Percentiles rank a stretch among this genome's conserved stretches.
These are phyloP conservation scores for Paralagenidium karlingii DNA, from an alignment of 352 stramenopile genomes.

Conservation along the genomic window DNA sequence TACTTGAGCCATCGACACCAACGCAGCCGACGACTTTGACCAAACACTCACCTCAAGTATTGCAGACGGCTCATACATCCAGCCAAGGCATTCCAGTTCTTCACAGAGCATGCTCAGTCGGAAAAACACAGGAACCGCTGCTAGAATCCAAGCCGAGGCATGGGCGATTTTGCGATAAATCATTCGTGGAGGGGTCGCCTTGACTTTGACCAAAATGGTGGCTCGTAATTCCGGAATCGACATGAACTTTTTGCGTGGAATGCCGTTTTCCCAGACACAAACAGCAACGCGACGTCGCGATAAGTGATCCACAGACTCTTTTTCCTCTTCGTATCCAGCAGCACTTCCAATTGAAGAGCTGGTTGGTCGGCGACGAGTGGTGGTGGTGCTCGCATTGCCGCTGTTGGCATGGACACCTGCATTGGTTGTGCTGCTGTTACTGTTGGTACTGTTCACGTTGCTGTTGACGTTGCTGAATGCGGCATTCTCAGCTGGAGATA, in stretches of 20 bases:
- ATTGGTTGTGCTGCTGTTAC: no score
- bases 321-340: no score
- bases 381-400: no score
- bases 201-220: slow-evolving; percentile 69
- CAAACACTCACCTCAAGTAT: slow-evolving; percentile 10
- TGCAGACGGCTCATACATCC: slow-evolving; percentile 32
- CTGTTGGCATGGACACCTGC: no score
- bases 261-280: slow-evolving; percentile 60
- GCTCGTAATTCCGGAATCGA: slow-evolving; percentile 68
- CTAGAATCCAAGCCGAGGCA: slow-evolving; percentile 31
- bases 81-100: slow-evolving; percentile 34
- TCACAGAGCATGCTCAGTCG: slow-evolving; percentile 44
- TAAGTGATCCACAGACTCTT: slow-evolving; percentile 30
- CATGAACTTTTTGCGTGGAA: slow-evolving; percentile 61
- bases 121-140: slow-evolving; percentile 43
- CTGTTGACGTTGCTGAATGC: no score
- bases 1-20: background rate
- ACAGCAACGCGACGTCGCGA: slow-evolving; percentile 55
- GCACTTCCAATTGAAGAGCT: no score
- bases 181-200: slow-evolving; percentile 47
- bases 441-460: no score
- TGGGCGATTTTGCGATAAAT: slow-evolving; percentile 64
- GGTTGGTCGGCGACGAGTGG: no score
- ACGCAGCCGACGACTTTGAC: background rate
- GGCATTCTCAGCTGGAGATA: no score